Evolutionary conservation across 2,329 filamentous ascomycete genomes (phyloP).

Genomic region (Diaporthe helianthi): DNA sequence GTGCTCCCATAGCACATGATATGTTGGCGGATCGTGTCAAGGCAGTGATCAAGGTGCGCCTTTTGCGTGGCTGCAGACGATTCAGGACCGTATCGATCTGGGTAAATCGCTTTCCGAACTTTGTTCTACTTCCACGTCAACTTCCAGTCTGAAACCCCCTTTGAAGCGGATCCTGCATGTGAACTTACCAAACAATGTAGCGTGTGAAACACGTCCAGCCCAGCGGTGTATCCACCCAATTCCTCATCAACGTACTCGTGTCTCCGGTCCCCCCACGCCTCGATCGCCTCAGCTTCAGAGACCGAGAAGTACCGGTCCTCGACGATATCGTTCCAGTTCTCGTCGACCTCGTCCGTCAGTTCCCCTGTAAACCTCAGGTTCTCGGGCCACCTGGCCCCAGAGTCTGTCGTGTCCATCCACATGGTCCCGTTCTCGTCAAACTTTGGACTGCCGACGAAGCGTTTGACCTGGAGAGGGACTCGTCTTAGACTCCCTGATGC

Average conservation of each 20-base stretch:
- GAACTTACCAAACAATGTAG: conserved; percentile 36
- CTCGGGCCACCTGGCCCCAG: conserved; percentile 29
- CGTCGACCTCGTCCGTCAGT: conserved; percentile 29
- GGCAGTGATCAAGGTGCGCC: conserved; percentile 37
- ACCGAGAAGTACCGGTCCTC: conserved; percentile 34
- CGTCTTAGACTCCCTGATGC: conserved; percentile 18
- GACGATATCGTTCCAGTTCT: conserved; percentile 31
- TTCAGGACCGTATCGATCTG: conserved; percentile 33
- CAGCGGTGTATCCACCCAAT: conserved; percentile 34
- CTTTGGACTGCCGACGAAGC: conserved; percentile 30
- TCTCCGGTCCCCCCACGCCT: conserved; percentile 30
- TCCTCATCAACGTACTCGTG: conserved; percentile 31
- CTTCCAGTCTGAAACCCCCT: no score
- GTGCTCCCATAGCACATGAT: conserved; percentile 38
- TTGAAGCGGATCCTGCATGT: fast-evolving
- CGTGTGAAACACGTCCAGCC: conserved; percentile 37
- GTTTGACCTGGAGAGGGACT: conserved; percentile 27
- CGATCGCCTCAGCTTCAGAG: conserved; percentile 30
- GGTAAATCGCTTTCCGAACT: conserved; percentile 35
- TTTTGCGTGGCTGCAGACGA: conserved; percentile 16
- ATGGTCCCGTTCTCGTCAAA: conserved; percentile 34
- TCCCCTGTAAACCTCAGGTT: conserved; percentile 26
- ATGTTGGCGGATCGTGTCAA: conserved; percentile 38
- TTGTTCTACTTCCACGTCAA: conserved; percentile 32
- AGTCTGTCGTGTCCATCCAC: conserved; percentile 17